Conservation (phyloP, 176 grass and related monocot species). For the Saccharum officinarum region DNA sequence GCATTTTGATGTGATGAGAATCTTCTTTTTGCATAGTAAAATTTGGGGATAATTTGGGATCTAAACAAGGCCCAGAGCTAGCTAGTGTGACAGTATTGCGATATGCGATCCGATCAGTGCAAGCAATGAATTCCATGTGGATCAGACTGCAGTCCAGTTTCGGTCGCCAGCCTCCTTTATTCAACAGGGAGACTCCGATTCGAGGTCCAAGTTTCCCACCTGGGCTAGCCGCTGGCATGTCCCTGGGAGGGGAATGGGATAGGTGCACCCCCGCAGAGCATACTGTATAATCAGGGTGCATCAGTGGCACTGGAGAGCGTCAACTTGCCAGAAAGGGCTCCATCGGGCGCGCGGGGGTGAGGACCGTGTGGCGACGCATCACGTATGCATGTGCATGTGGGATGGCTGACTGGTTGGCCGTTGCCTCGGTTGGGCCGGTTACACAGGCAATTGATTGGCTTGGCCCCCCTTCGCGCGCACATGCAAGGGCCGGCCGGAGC, state of each 20-base stretch:
- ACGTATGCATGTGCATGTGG: conserved; percentile 44
- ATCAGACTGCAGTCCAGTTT: neutral
- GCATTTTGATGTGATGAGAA: no score
- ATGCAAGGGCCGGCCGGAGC: no score
- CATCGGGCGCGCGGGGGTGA: neutral
- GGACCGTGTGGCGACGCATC: conserved; percentile 11
- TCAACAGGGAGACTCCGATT: neutral
- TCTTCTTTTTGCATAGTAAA: no score
- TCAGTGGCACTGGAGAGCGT: conserved; percentile 14
- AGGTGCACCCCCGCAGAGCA: neutral
- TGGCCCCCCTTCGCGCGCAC: no score
- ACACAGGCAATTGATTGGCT: conserved; percentile 18
- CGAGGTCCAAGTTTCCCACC: neutral
- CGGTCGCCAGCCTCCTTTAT: neutral
- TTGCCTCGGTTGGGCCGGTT: conserved; percentile 32
- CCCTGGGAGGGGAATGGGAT: neutral
- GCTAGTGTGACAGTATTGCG: neutral
- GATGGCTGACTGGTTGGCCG: neutral
- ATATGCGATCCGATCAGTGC: neutral
- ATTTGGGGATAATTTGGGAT: no score
- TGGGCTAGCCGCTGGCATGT: conserved; percentile 1
- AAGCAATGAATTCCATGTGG: neutral
- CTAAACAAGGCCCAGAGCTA: no score
- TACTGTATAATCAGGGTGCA: no score
- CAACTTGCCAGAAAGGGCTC: conserved; percentile 9